Base-by-base conservation (phyloP, 1,139 yeast genomes). In the Geotrichum australiense region DNA sequence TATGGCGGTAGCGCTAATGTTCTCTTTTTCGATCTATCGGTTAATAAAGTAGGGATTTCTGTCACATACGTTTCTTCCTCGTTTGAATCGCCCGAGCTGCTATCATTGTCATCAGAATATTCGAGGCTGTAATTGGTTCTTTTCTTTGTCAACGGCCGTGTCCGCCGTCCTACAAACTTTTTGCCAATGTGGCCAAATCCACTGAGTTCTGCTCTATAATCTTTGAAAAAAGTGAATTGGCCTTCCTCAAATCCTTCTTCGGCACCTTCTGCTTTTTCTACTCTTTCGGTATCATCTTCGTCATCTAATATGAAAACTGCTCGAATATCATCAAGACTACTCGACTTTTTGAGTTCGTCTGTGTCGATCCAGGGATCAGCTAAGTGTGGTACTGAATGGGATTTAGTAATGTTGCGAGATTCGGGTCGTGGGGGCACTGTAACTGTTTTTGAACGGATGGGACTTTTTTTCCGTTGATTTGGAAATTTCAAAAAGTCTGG, bases 181-280 rank as follows among this genome's bases (percentile, higher is more conserved):
- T 29, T 29, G 5, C 32, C 32, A 29, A 29, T 14, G 18, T 29
- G 32, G 6, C 32, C 32, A 29, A 15, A 29, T 4, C 32, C 32
- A 6, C 5, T 11, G 6, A 29, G n/a, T 15, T 29, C 20, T 6
- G 14, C 32, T 15, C 32, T 14, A 18, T 15, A 29, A 15, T 29
- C 32, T 29, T 29, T 29, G 21, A 29, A 29, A 29, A 29, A 29
- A 8, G 32, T 29, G 21, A 6, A 29, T 29, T 29, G 21, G 18
- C 32, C 32, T 15, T 29, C 32, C 18, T 29, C 14, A 15, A 29
- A 29, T 5, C 32, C 32, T 5, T 29, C 32, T 5, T 29, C 32
- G 11, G 7, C 11, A 23, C 25, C 11, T 7, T 23, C 25, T 8
- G 7, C 25, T 7, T 23, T 11, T 8, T 14, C 21, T 18, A 21